Evolutionary conservation across 2,329 filamentous ascomycete genomes (phyloP), one percentile per base, ranked within the genome.

Genomic region (Scytalidium sp.): DNA sequence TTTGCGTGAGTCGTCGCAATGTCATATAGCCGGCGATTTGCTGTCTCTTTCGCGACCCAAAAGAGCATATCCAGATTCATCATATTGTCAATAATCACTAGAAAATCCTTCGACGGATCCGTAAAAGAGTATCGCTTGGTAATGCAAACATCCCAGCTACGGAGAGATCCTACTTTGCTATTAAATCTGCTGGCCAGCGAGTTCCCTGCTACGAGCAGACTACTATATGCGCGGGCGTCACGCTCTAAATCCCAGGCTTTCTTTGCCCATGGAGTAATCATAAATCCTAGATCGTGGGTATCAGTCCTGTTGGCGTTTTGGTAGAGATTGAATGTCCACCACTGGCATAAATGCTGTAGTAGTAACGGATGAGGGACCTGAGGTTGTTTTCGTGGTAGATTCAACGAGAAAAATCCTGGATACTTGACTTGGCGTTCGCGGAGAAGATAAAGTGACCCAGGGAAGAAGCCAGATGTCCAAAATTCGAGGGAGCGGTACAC

Each of bases 401-500:
- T 47, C 8, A 29, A 19, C 13, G n/a, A 27, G 13, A 52, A 21
- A 3, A 50, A 32, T 15, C 51, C 43, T 11, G 58, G 47, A 41
- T 64, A 64, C 39, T 59, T 64, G 32, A 65, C 55, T 41, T 62
- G 44, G 10, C 70, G 50, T 49, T 72, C 64, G 4, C 74, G 59
- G 0, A 76, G 61, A 1, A 69, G 59, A 47, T 75, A 74, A 2
- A 76, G 52, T 3, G 64, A 66, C 0, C 74, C 74, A 0, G 73
- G 73, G 47, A 76, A 76, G 63, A 76, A 76, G 0, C 74, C 73
- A 2, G 68, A 73, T 0, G 73, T 76, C 74, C 74, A 77, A 49
- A 75, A 75, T 9, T 70, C 64, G 1, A 67, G 59, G 22, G 67
- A 62, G 11, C 70, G 62, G 47, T 74, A 69, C 17, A 70, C 64